Base-by-base conservation (phyloP, 805 yeast genomes). In the Myxozyma neglecta region DNA sequence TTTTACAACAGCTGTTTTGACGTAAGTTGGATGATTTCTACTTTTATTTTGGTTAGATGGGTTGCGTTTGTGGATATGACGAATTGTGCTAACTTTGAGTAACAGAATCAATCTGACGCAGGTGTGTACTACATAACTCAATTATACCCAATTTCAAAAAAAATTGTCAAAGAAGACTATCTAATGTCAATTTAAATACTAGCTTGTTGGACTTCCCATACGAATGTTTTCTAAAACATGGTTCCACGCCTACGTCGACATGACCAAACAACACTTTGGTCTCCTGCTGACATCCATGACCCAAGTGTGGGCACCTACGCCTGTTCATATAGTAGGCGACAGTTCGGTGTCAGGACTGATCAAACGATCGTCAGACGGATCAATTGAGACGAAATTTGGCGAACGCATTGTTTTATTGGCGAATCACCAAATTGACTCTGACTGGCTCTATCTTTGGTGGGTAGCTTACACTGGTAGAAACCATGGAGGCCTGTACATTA, bases 391-490 rank as follows among this genome's bases (percentile, higher is more conserved):
- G 2, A 60, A 68, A 11, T 69, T 86, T 48, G 73, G 78, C 7
- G 82, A 82, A 20, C 80, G 85, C 44, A 80, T 89, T 0, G 80
- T 93, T 1, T 72, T 87, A 50, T 86, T 92, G 40, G 84, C 94
- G n/a, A 93, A 93, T 72, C 98, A 93, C 74, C 97, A 92, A 75
- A 87, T 93, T 29, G 93, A 93, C 73, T 85, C 93, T 3, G 99
- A 93, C 73, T 93, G 99, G 99, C 80, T 88, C 10, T 91, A 83
- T 69, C 68, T 90, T 58, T 93, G 99, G 99, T 93, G 89, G 84
- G 63, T 89, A 20, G 78, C 89, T 0, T 88, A 89, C 72, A 81
- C 91, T 6, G 83, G 90, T 11, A 73, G 80, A n/a, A 73, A 86
- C 48, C 83, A 86, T 8, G 88, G 87, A 43, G 79, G 83, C 52